Base-by-base conservation (phyloP, 179 eudicot species). In the Patellifolia procumbens region DNA sequence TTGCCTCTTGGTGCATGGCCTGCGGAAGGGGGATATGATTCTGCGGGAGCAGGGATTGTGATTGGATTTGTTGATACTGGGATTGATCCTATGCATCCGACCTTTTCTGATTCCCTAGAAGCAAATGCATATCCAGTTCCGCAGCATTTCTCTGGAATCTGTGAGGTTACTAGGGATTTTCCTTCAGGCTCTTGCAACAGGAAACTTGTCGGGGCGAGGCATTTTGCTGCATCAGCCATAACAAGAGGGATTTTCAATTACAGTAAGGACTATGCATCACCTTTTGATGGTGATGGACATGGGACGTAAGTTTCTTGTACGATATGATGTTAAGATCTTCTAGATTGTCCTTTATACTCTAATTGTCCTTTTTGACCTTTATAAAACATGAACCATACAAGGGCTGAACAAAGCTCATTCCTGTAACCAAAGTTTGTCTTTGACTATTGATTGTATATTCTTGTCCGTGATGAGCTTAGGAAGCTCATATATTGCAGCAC, bases 201-300 rank as follows among this genome's bases (percentile, higher is more conserved):
- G 79, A 96, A 96, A 85, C 93, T 96, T 74, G 80, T 93, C 52
- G 97, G 97, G 68, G 99, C 99, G 6, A 88, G 97, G 56, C 97
- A 93, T 86, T 96, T 96, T 68, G 94, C 99, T 7, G 91, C 99
- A 61, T 94, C 98, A 31, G 99, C 98, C 74, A 90, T 88, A 78
- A 89, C 98, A 22, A 83, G 94, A 82, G 96, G 96, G 74, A 88
- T 89, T 48, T 94, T 96, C 77, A 90, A 96, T 83, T 87, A 91
- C 49, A 84, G 87, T 68, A 77, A 91, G 82, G 98, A 96, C 75
- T 89, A 89, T 82, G 91, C 93, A 52, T 96, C 99, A 10, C 98
- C 99, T n/a, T 90, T 85, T 87, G 99, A 96, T 87, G 97, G 96
- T 56, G 98, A 89, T 75, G 99, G 99, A 52, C 99, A 96, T 86